phyloP scores from a whole-genome alignment of 1,284 basidiomycete genomes.

The Ustilago cynodontis region DNA sequence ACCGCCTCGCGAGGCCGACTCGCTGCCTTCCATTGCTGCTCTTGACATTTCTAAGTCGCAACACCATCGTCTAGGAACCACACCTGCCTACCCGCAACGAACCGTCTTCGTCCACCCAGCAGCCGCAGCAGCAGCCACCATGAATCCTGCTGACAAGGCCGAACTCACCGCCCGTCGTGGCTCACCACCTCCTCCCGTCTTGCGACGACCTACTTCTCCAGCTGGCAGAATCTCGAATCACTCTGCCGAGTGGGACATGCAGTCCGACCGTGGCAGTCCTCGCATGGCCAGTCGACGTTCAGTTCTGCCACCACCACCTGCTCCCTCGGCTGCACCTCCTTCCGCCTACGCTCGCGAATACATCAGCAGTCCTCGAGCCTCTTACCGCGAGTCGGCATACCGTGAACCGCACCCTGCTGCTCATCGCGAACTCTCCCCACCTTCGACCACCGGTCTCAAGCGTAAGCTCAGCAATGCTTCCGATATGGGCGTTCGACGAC shows the following conservation, averaged over 20 bases:
- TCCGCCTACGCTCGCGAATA: constrained; percentile 36
- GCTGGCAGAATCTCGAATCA: constrained; percentile 42
- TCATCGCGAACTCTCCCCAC: constrained; percentile 41
- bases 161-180: constrained; percentile 24
- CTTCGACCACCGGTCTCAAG: constrained; percentile 18
- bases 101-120: background rate
- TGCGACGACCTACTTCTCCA: constrained; percentile 43
- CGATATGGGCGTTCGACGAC: constrained; percentile 24
- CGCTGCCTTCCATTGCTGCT: constrained; percentile 20
- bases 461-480: constrained; percentile 46
- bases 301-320: constrained; percentile 17
- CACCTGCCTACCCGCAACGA: background rate
- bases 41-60: constrained; percentile 14
- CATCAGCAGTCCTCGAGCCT: constrained; percentile 27
- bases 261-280: constrained; percentile 46
- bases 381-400: constrained; percentile 35
- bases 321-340: constrained; percentile 13
- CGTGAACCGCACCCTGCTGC: constrained; percentile 22
- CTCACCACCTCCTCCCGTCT: constrained; percentile 25
- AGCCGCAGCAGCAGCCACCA: background rate
- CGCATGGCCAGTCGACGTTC: constrained; percentile 23
- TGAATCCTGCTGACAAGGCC: constrained; percentile 28
- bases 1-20: constrained; percentile 25
- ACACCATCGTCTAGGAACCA: constrained; percentile 4
- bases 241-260: constrained; percentile 46